These are phyloP conservation scores for Aspergillus udagawae DNA, from an alignment of 2,329 filamentous ascomycete species.

Conservation along the genomic window DNA sequence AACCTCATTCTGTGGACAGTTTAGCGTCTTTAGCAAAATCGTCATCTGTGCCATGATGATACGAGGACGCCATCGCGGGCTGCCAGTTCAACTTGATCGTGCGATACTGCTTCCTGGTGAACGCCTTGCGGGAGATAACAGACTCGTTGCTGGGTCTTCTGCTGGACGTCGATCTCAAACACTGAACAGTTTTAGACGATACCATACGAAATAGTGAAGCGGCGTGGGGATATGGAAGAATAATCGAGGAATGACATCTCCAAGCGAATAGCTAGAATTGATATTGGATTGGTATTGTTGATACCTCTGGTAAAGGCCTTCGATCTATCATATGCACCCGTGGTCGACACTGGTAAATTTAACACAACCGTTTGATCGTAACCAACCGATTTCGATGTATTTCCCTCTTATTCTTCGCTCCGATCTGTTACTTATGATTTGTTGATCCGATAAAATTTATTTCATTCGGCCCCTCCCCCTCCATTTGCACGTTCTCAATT, in stretches of 20 bases:
- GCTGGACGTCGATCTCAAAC: neutral
- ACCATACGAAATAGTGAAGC: constrained; percentile 5
- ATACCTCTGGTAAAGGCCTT: neutral
- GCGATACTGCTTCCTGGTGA: constrained; percentile 33
- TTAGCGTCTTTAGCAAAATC: constrained; percentile 50
- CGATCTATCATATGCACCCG: too few relatives aligned
- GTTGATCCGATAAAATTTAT: neutral
- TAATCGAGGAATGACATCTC: neutral
- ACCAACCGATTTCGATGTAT: neutral
- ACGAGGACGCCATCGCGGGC: constrained; percentile 51
- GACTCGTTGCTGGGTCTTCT: neutral
- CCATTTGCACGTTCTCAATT: neutral
- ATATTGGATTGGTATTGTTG: neutral
- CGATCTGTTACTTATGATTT: neutral
- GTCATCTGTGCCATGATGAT: constrained; percentile 55
- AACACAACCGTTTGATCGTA: too few relatives aligned
- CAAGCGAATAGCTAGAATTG: neutral
- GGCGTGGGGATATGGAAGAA: neutral
- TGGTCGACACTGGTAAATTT: neutral
- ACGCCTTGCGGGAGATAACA: constrained; percentile 14
- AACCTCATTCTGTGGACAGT: constrained; percentile 40
- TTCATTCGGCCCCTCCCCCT: neutral
- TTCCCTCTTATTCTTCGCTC: neutral
- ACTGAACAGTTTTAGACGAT: neutral
- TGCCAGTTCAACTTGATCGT: constrained; percentile 54